Evolutionary conservation across 2,329 filamentous ascomycete genomes (phyloP).

Genomic region (Bipolaris sorokiniana): DNA sequence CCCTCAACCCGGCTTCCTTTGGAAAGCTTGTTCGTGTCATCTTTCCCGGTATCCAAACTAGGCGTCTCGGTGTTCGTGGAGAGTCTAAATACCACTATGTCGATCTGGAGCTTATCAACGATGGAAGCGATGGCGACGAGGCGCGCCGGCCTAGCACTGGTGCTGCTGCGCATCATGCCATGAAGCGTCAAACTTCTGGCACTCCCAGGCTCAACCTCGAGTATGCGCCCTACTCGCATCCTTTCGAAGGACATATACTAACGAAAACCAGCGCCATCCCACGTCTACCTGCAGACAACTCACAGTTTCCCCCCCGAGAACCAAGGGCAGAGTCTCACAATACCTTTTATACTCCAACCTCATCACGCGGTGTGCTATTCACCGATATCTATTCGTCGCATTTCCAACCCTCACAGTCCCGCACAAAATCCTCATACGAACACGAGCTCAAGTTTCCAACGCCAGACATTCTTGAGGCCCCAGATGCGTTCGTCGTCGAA

Average conservation of each 20-base stretch:
- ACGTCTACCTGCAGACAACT: conserved; percentile 56
- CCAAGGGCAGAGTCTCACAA: conserved; percentile 35
- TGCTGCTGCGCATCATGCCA: conserved; percentile 28
- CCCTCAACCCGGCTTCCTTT: conserved; percentile 95
- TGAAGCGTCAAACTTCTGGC: conserved; percentile 43
- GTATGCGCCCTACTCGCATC: conserved; percentile 19
- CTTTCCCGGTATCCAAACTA: conserved; percentile 92
- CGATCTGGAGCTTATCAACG: conserved; percentile 59
- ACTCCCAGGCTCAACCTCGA: conserved; percentile 46
- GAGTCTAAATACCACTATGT: conserved; percentile 98
- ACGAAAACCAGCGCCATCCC: conserved; percentile 48
- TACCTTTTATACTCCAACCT: conserved; percentile 43
- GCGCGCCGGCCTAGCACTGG: conserved; percentile 29
- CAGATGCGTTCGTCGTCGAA: conserved; percentile 72
- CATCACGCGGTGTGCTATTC: conserved; percentile 55
- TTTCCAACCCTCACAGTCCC: conserved; percentile 45
- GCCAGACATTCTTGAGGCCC: conserved; percentile 61
- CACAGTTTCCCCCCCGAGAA: conserved; percentile 52
- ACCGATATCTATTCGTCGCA: conserved; percentile 54
- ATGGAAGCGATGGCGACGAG: conserved; percentile 43
- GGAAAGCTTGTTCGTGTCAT: conserved; percentile 96
- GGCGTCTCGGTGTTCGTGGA: conserved; percentile 87
- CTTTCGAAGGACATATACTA: conserved; percentile 8
- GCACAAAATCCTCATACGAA: conserved; percentile 61
- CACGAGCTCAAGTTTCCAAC: conserved; percentile 69